Evolutionary conservation across 2,329 filamentous ascomycete genomes (phyloP).

Genomic region (Nigrospora oryzae): DNA sequence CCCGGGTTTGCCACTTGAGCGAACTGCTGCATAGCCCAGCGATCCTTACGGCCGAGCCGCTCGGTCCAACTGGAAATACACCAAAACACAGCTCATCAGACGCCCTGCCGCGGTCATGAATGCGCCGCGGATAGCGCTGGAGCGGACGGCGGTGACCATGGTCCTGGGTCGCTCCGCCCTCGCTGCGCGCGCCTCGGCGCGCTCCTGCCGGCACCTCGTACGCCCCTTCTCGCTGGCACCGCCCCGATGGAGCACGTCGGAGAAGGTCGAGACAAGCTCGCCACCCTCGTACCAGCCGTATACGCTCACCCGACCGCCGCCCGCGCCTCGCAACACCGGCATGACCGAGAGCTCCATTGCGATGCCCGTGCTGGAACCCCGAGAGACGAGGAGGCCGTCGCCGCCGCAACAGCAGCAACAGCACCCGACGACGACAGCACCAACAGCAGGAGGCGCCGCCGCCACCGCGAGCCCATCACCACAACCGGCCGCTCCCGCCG

Average conservation of each 20-base stretch:
- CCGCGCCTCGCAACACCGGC: slow-evolving; percentile 31
- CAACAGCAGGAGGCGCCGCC: slow-evolving; percentile 37
- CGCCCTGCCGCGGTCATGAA: slow-evolving; percentile 28
- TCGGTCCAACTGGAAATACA: no score
- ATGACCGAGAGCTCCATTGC: slow-evolving; percentile 39
- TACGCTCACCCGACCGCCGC: slow-evolving; percentile 31
- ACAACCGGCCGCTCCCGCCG: slow-evolving; percentile 19
- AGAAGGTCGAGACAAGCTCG: slow-evolving; percentile 16
- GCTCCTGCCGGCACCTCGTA: slow-evolving; percentile 27
- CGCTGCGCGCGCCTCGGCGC: slow-evolving; percentile 30
- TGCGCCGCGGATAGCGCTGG: slow-evolving; percentile 23
- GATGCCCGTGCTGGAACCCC: slow-evolving; percentile 38
- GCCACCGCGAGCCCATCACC: slow-evolving; percentile 22
- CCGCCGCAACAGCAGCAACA: slow-evolving; percentile 5
- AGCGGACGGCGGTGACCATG: slow-evolving; percentile 19
- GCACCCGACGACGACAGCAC: slow-evolving; percentile 1
- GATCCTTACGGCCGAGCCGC: no score
- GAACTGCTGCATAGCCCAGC: no score
- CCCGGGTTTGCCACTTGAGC: no score
- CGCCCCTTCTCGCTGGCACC: slow-evolving; percentile 31
- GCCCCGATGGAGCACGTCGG: slow-evolving; percentile 14
- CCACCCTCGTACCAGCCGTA: slow-evolving; percentile 43
- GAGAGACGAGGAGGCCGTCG: slow-evolving; percentile 41
- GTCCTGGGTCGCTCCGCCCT: slow-evolving; percentile 11
- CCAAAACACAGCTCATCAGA: neutral